phyloP scores from a whole-genome alignment of 306 rosid genomes.

The Lagenaria siceraria region DNA sequence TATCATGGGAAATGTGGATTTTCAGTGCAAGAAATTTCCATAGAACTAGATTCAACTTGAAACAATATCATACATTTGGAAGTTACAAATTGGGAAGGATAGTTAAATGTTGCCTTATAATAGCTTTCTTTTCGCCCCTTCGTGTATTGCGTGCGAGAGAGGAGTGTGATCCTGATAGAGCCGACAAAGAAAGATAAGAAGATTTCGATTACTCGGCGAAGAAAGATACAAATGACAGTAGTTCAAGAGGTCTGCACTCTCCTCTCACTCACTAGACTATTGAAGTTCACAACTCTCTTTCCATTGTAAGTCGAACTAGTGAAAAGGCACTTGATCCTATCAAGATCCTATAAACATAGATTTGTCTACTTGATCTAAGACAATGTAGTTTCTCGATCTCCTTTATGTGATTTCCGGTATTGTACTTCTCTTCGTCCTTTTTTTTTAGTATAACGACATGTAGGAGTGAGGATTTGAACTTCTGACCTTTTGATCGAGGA shows the following conservation, averaged over 20 bases:
- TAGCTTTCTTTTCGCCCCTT: not conserved
- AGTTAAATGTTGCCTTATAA: not conserved
- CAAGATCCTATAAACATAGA: not conserved
- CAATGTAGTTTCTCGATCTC: not conserved
- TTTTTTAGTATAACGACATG: not conserved
- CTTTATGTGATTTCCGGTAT: not conserved
- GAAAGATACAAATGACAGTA: not conserved
- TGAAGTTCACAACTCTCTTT: not conserved
- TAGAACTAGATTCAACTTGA: not conserved
- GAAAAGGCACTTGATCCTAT: not conserved
- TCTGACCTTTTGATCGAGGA: not conserved
- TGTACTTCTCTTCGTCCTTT: not conserved
- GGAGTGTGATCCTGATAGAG: not conserved
- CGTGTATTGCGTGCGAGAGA: not conserved
- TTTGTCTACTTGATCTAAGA: not conserved
- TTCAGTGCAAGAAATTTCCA: not conserved
- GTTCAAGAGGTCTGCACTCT: not conserved
- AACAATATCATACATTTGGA: not conserved
- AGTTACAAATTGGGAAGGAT: not conserved
- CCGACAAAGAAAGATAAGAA: not conserved
- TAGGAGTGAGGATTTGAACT: not conserved
- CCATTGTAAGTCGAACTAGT: not conserved
- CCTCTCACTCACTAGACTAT: not conserved
- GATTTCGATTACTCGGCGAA: not conserved
- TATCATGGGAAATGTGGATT: not conserved